Conservation (phyloP, 2,329 filamentous ascomycete genomes). For the Pseudogymnoascus sp. region DNA sequence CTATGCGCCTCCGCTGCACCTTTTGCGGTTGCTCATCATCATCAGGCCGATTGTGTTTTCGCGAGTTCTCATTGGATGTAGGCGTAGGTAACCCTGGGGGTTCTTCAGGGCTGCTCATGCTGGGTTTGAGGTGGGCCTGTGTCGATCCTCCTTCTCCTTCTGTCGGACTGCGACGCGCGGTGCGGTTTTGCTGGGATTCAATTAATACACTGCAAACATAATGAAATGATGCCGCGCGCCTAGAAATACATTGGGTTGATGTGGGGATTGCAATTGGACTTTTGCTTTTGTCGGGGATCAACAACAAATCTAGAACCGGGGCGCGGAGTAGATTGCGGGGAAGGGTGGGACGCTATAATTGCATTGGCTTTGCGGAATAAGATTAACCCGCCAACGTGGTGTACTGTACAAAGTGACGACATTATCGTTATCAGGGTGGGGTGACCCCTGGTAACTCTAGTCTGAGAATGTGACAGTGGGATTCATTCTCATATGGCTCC, state of each 20-base stretch:
- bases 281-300: neutral
- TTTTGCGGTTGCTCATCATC: neutral
- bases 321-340: neutral
- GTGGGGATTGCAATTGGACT: neutral
- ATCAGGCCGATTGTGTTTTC: neutral
- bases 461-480: too few relatives aligned
- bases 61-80: neutral
- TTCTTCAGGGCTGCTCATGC: neutral
- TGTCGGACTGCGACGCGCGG: neutral
- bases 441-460: too few relatives aligned
- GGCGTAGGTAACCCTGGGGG: neutral
- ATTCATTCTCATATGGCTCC: too few relatives aligned
- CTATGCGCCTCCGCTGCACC: conserved; percentile 6
- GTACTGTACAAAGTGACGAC: neutral
- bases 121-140: neutral
- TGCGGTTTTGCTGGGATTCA: neutral
- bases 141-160: neutral
- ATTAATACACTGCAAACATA: neutral
- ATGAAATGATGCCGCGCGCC: neutral
- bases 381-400: neutral
- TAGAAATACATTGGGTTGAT: neutral
- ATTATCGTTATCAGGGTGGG: neutral
- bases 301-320: neutral
- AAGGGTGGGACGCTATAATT: neutral
- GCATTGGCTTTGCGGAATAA: neutral